Conservation (phyloP, 1,139 yeast genomes). For the Candida sojae region DNA sequence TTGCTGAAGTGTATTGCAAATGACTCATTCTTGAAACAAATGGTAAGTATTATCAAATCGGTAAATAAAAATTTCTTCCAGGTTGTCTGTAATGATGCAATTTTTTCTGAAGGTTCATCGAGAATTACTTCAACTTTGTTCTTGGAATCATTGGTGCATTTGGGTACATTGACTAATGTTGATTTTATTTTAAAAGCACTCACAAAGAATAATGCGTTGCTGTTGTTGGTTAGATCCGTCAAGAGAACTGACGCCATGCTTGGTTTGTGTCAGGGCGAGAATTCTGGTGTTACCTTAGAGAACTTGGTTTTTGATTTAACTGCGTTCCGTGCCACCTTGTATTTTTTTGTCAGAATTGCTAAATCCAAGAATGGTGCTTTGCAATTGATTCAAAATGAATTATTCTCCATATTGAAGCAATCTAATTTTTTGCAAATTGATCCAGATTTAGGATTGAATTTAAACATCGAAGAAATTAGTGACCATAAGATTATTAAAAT, state of each 20-base stretch:
- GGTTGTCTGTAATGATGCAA: conserved; percentile 73
- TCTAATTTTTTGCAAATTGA: conserved; percentile 65
- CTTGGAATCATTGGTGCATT: conserved; percentile 66
- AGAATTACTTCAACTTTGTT: conserved; percentile 76
- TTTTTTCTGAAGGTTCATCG: conserved; percentile 75
- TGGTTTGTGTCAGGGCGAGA: conserved; percentile 33
- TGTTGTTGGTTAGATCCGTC: conserved; percentile 65
- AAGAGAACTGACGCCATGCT: conserved; percentile 69
- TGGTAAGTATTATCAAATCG: conserved; percentile 54
- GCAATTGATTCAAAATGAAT: conserved; percentile 71
- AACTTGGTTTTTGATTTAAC: conserved; percentile 69
- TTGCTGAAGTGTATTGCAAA: conserved; percentile 52
- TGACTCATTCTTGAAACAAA: conserved; percentile 42
- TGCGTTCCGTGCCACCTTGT: conserved; percentile 71
- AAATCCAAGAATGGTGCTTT: conserved; percentile 78
- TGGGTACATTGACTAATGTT: conserved; percentile 53
- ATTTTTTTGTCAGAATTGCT: conserved; percentile 71
- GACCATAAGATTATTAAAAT: conserved; percentile 34
- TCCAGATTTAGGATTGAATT: conserved; percentile 74
- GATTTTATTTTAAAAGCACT: conserved; percentile 62
- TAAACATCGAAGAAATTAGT: conserved; percentile 27
- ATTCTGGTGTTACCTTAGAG: conserved; percentile 44
- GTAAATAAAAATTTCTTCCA: conserved; percentile 65
- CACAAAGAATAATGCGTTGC: conserved; percentile 64
- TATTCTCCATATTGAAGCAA: conserved; percentile 61